Evolutionary conservation across 805 yeast species (phyloP).

Genomic region (Candida nanaspora): DNA sequence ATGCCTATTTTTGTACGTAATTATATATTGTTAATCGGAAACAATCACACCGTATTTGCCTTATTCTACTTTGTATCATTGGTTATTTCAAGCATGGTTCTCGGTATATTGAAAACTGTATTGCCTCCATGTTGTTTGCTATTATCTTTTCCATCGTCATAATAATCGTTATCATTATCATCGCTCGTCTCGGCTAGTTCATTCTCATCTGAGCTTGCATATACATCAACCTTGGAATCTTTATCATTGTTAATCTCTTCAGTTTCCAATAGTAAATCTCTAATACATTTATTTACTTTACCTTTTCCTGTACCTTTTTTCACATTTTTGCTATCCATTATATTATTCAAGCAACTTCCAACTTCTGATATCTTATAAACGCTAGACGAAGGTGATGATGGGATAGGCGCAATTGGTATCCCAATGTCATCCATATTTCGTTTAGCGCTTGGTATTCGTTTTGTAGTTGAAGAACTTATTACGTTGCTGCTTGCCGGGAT

Average conservation of each 20-base stretch:
- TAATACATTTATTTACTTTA: background rate
- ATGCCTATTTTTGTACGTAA: too few species aligned
- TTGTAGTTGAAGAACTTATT: too few species aligned
- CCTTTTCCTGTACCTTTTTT: background rate
- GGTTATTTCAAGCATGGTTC: too few species aligned
- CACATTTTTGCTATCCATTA: background rate
- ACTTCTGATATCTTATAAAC: background rate
- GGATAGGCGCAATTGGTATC: background rate
- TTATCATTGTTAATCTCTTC: too few species aligned
- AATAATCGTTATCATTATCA: background rate
- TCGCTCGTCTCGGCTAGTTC: constrained; percentile 3
- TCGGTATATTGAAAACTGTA: background rate
- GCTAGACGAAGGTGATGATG: background rate
- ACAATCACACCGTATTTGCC: too few species aligned
- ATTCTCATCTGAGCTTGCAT: constrained; percentile 5
- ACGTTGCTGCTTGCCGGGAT: too few species aligned
- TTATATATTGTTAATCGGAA: too few species aligned
- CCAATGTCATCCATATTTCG: background rate
- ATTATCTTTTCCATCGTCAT: background rate
- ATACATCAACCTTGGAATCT: constrained; percentile 4
- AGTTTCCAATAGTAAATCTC: too few species aligned
- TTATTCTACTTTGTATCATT: too few species aligned
- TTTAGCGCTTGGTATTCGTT: background rate
- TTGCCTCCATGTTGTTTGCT: background rate
- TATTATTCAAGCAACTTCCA: background rate